phyloP scores from a whole-genome alignment of 1,284 basidiomycete genomes.

The Cryptococcus jaspeensis region DNA sequence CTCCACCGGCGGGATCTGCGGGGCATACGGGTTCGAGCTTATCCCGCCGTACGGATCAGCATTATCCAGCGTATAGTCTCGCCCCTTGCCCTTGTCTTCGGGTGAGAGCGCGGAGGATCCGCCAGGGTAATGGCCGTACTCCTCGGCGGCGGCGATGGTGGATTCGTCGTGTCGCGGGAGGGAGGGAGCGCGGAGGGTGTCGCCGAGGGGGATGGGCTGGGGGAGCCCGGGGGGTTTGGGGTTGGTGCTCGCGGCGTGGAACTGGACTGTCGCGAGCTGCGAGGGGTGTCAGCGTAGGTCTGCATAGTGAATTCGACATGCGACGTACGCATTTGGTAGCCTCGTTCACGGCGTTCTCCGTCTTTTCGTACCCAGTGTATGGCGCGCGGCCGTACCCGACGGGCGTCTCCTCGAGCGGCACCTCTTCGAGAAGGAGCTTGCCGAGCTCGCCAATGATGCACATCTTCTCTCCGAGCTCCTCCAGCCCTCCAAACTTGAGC shows the following conservation, averaged over 20 bases:
- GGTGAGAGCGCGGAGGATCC: constrained; percentile 6
- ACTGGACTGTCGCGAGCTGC: constrained; percentile 43
- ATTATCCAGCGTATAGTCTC: constrained; percentile 22
- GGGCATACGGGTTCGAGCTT: constrained; percentile 20
- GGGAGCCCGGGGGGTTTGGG: constrained; percentile 46
- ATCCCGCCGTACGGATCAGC: constrained; percentile 34
- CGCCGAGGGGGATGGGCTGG: constrained; percentile 13
- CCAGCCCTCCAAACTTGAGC: constrained; percentile 81
- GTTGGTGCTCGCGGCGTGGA: constrained; percentile 33
- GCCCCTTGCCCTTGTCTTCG: constrained; percentile 18
- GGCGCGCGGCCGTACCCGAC: constrained; percentile 74
- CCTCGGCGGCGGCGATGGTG: constrained; percentile 36
- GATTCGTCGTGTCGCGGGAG: constrained; percentile 12
- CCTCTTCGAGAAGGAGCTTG: constrained; percentile 74
- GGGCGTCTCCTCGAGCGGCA: constrained; percentile 73
- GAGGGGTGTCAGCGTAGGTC: background rate
- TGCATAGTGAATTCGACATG: background rate
- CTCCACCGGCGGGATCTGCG: constrained; percentile 5
- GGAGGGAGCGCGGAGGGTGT: constrained; percentile 11
- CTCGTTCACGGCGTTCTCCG: constrained; percentile 63
- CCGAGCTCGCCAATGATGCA: constrained; percentile 80
- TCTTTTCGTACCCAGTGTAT: constrained; percentile 63
- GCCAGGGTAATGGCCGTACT: constrained; percentile 38
- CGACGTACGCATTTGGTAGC: constrained; percentile 57
- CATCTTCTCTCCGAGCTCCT: constrained; percentile 84